Evolutionary conservation across 148 eudicot species (phyloP).

Genomic region (Rhododendron ferrugineum): DNA sequence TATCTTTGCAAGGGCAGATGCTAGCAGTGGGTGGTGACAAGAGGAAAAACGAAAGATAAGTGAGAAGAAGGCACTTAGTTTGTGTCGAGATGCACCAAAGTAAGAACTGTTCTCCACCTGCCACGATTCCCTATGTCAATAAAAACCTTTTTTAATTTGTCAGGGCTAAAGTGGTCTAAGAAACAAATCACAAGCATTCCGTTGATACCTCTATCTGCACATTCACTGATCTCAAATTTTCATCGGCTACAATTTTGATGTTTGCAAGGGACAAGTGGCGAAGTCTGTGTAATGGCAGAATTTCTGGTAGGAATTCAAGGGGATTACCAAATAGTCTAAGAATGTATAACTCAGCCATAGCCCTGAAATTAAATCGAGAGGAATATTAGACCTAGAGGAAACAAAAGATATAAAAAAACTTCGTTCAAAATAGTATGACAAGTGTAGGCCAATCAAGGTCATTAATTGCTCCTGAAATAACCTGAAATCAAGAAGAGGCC

Average conservation of each 20-base stretch:
- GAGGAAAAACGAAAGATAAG: conserved; percentile 98
- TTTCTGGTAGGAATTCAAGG: conserved; percentile 95
- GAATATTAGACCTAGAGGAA: conserved; percentile 14
- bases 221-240: conserved; percentile 72
- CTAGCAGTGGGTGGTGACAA: conserved; percentile 94
- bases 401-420: background rate
- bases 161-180: background rate
- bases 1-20: conserved; percentile 93
- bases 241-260: conserved; percentile 89
- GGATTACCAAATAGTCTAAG: conserved; percentile 94
- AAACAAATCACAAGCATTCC: background rate
- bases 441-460: conserved; percentile 4
- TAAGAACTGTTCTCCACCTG: conserved; percentile 91
- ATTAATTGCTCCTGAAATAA: conserved; percentile 23
- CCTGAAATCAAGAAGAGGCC: conserved; percentile 98
- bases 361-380: conserved; percentile 49
- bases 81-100: conserved; percentile 89
- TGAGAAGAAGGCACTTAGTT: conserved; percentile 94
- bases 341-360: conserved; percentile 84
- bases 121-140: conserved; percentile 21
- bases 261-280: conserved; percentile 98
- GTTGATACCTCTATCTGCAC: conserved; percentile 84
- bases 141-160: conserved; percentile 12
- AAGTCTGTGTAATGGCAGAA: conserved; percentile 82
- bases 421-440: background rate